A percentile compares a stretch with the other conserved stretches of the same genome.
Conservation (phyloP, 768 basidiomycete genomes). For the Pulveroboletus frians region DNA sequence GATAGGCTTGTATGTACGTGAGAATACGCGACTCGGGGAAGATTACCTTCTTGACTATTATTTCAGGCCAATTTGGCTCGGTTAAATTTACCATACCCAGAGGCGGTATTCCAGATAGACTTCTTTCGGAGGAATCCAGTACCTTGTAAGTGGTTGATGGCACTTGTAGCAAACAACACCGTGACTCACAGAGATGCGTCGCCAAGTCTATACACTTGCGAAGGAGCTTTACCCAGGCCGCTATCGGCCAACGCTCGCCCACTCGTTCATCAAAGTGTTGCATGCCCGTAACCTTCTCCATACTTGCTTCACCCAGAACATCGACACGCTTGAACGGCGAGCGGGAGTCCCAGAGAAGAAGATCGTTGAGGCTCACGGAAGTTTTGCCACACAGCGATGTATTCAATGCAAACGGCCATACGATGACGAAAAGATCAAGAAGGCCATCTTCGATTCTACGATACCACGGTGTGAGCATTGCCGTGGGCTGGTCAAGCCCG, state of each 20-base stretch:
- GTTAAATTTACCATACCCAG: conserved; percentile 82
- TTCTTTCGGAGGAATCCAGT: conserved; percentile 79
- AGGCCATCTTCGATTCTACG: conserved; percentile 51
- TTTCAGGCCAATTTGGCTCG: conserved; percentile 68
- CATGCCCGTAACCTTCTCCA: conserved; percentile 62
- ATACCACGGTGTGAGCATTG: conserved; percentile 62
- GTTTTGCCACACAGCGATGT: conserved; percentile 84
- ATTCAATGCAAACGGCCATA: conserved; percentile 62
- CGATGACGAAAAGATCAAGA: conserved; percentile 63
- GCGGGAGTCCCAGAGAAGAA: conserved; percentile 70
- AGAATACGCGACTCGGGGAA: conserved; percentile 2
- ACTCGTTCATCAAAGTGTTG: conserved; percentile 85
- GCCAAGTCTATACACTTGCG: conserved; percentile 81
- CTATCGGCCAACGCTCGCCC: conserved; percentile 82
- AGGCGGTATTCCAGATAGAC: conserved; percentile 90
- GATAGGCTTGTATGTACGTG: conserved; percentile 31
- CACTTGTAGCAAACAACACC: not conserved
- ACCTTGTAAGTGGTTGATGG: conserved; percentile 52
- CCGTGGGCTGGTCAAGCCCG: conserved; percentile 80
- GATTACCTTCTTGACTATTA: not conserved
- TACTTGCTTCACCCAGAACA: conserved; percentile 86
- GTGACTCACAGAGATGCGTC: not conserved
- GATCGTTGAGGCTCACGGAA: conserved; percentile 94
- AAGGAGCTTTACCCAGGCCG: conserved; percentile 90
- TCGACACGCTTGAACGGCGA: conserved; percentile 84